Conservation (phyloP, 1,284 basidiomycete species). For the Laetiporus sulphureus region DNA sequence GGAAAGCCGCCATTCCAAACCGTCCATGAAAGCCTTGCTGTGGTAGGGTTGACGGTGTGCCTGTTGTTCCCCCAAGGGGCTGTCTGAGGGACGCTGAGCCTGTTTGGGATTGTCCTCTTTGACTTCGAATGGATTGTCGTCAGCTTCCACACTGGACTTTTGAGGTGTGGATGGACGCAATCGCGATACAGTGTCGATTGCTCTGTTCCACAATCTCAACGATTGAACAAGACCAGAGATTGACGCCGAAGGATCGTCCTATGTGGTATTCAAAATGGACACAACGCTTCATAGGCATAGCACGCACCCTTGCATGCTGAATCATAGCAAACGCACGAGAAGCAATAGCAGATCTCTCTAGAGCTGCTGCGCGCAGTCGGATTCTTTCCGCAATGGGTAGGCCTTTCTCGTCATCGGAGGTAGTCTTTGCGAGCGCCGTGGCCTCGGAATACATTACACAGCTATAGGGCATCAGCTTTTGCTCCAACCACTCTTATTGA, state of each 20-base stretch:
- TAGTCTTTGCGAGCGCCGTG: conserved; percentile 33
- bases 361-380: conserved; percentile 44
- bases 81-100: not conserved
- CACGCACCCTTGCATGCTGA: conserved; percentile 55
- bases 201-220: conserved; percentile 76
- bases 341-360: conserved; percentile 71
- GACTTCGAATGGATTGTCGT: conserved; percentile 54
- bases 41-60: conserved; percentile 13
- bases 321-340: conserved; percentile 62
- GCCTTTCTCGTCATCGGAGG: conserved; percentile 41
- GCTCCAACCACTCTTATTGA: not conserved
- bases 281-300: too few species aligned
- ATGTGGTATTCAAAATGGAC: too few species aligned
- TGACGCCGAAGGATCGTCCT: conserved; percentile 64
- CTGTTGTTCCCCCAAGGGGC: not conserved
- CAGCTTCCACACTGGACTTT: conserved; percentile 28
- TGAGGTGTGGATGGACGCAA: conserved; percentile 36
- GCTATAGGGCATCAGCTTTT: conserved; percentile 28
- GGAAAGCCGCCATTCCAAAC: conserved; percentile 70
- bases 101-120: conserved; percentile 15
- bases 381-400: conserved; percentile 50
- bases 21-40: conserved; percentile 36
- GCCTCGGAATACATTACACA: conserved; percentile 54
- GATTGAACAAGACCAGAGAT: conserved; percentile 63
- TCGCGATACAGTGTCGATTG: conserved; percentile 63